Base-by-base conservation (phyloP, 2,329 filamentous ascomycete genomes). In the Penicillium sp. region DNA sequence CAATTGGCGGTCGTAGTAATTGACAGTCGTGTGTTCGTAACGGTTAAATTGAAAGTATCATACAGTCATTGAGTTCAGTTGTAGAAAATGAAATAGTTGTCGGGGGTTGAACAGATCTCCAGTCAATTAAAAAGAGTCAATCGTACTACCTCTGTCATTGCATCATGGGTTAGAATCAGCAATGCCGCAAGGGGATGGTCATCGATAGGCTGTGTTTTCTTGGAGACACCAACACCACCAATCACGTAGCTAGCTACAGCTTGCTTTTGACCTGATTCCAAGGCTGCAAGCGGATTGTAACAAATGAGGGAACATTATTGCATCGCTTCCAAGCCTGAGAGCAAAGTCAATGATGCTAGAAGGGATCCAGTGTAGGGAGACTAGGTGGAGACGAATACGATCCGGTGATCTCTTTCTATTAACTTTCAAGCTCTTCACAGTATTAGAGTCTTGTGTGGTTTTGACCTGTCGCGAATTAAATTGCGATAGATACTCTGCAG, bases 281-380 rank as follows among this genome's bases (percentile, higher is more conserved):
- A 60, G 60, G 28, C 60, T 55, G 50, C 56, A 59, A 50, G 45
- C 56, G 35, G 51, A 61, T 59, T 38, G 24, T 38, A 59, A 37
- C 50, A 62, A 61, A 57, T 57, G 22, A 58, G 54, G 42, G 42
- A 15, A 53, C 7, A 13, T 56, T 30, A 65, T 59, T 44, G 19
- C 9, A 56, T 60, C 44, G 30, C 19, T 57, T 59, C 57, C 58
- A 53, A 38, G 24, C 40, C 19, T 7, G 19, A 33, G 19, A 40
- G 17, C n/a, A 28, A 60, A 68, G 64, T 68, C 66, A 56, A 68
- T 68, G 66, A 68, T 68, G 66, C 64, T 57, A 26, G 13, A 58
- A 40, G 38, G 30, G 30, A 45, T 42, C 56, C 33, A 28, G 33
- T n/a, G 24, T 51, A 22, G 45, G 57, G 33, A 55, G 54, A 33